Evolutionary conservation across 345 rosid species (phyloP), one percentile per base, ranked within the genome.

Genomic region (Pugionium dolabratum): DNA sequence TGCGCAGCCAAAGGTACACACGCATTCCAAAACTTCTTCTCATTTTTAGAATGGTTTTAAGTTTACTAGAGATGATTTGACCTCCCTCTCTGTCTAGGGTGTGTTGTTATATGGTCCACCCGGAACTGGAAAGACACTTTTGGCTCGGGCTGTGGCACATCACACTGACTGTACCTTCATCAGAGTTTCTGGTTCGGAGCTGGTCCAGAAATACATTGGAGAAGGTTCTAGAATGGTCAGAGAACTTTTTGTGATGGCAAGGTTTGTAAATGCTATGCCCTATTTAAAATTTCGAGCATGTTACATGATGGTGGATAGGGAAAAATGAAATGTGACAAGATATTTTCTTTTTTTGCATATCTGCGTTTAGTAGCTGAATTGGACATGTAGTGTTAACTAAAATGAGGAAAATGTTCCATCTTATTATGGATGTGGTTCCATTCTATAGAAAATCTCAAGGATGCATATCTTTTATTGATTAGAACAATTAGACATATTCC

Each of bases 181-280:
- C 75, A 86, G 99, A 88, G 99, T 94, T 65, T 93, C 94, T 75
- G 97, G 98, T 59, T 93, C 98, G 30, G 97, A 90, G 77, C 79
- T 94, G 56, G 99, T 94, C 55, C 95, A 90, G 81, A 90, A 94
- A 61, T 94, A 94, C 83, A 90, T 94, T 76, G 99, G 99, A 63
- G 97, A 91, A 81, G 99, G 97, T 44, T 94, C 97, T 47, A 84
- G 99, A 79, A 94, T 94, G 99, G 97, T 94, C 58, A 81, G 99
- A 65, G 99, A 94, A 80, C 93, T 94, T 32, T 94, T 94, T 58
- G 97, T 94, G 54, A 94, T 94, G 99, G 99, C 99, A 52, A 85
- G 97, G 99, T 94, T 74, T 11, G 89, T 68, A 25, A 26, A 44
- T 44, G 44, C 51, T 25, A 37, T 3, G 2, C 30, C 56, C 32